Conservation (phyloP, 768 basidiomycete genomes). For the Leccinum ochraceum region DNA sequence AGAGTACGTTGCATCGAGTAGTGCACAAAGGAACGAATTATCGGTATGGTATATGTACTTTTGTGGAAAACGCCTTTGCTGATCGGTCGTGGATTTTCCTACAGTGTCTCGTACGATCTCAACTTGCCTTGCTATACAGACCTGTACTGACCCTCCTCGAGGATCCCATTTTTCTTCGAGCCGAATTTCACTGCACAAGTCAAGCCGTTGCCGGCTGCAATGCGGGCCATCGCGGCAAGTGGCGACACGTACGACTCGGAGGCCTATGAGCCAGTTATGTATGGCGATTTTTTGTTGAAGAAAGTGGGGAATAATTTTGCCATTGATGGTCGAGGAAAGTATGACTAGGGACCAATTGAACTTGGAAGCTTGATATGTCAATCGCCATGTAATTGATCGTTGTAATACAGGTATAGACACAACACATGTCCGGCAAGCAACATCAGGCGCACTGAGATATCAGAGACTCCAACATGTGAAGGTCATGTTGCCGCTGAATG, state of each 20-base stretch:
- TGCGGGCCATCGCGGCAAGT: slow-evolving; percentile 35
- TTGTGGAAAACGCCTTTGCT: neutral
- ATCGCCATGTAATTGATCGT: no score
- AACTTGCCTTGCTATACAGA: neutral
- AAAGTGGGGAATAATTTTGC: slow-evolving; percentile 81
- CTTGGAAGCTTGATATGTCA: no score
- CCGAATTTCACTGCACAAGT: slow-evolving; percentile 79
- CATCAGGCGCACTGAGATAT: no score
- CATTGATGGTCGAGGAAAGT: slow-evolving; percentile 36
- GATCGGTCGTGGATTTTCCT: slow-evolving; percentile 4
- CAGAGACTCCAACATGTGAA: no score
- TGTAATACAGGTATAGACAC: no score
- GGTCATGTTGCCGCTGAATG: neutral
- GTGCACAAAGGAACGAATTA: slow-evolving; percentile 77
- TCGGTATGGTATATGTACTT: slow-evolving; percentile 30
- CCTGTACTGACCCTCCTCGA: slow-evolving; percentile 29
- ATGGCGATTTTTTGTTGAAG: slow-evolving; percentile 74
- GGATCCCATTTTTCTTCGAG: slow-evolving; percentile 93
- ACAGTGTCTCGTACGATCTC: slow-evolving; percentile 67
- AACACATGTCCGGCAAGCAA: no score
- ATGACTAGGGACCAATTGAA: slow-evolving; percentile 20
- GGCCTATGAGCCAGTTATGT: slow-evolving; percentile 53
- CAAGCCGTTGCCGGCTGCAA: slow-evolving; percentile 61
- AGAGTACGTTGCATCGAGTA: slow-evolving; percentile 87
- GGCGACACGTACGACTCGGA: slow-evolving; percentile 24